These are phyloP conservation scores for Penicillium griseofulvum DNA, from an alignment of 2,329 filamentous ascomycete species.

Conservation along the genomic window DNA sequence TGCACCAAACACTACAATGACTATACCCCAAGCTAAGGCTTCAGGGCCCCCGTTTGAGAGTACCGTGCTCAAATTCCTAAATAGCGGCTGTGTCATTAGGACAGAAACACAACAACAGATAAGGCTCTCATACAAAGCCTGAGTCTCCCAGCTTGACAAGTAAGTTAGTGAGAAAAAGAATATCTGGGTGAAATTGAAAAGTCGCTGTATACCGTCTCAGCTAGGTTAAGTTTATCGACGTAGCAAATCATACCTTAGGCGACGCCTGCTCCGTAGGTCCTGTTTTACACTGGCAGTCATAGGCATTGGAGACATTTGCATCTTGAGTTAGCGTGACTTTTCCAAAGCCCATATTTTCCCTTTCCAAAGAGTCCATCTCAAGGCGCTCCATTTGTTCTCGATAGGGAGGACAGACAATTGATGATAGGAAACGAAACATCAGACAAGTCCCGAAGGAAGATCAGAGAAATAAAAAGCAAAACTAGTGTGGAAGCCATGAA, in stretches of 20 bases:
- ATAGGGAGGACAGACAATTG: neutral
- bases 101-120: neutral
- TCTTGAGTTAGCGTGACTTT: neutral
- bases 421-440: neutral
- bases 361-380: constrained; percentile 1
- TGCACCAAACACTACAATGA: constrained; percentile 26
- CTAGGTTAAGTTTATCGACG: neutral
- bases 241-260: constrained; percentile 1
- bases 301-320: neutral
- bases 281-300: neutral
- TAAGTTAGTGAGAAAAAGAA: constrained; percentile 14
- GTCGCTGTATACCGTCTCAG: constrained; percentile 7
- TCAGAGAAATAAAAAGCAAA: constrained; percentile 6
- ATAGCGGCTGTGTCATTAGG: neutral
- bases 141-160: constrained; percentile 13
- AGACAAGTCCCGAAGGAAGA: neutral
- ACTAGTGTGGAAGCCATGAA: neutral
- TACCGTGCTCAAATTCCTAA: constrained; percentile 3
- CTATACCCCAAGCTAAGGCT: constrained; percentile 26
- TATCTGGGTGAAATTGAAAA: constrained; percentile 14
- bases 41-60: constrained; percentile 26
- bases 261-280: neutral
- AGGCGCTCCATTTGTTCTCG: constrained; percentile 1
- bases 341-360: neutral
- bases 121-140: constrained; percentile 6